A percentile compares a stretch with the other conserved stretches of the same genome.
Evolutionary conservation across 805 yeast species (phyloP).

Genomic region (Cyberlindnera euphorbiae): DNA sequence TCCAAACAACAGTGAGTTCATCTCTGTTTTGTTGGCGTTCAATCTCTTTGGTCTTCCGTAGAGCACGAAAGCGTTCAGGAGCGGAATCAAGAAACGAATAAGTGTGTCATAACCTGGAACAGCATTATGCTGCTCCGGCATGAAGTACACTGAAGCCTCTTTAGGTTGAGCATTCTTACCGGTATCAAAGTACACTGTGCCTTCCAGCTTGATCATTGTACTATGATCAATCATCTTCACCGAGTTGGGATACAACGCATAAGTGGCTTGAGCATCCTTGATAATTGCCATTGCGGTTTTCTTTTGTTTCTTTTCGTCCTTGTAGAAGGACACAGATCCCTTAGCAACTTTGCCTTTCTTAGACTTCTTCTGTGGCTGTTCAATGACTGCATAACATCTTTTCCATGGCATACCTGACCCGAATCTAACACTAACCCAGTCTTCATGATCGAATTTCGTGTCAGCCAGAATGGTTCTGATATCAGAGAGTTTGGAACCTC

Average conservation of each 20-base stretch:
- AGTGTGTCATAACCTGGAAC: slow-evolving; percentile 83
- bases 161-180: slow-evolving; percentile 41
- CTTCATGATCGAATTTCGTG: slow-evolving; percentile 81
- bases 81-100: slow-evolving; percentile 71
- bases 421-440: slow-evolving; percentile 91
- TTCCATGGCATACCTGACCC: slow-evolving; percentile 99
- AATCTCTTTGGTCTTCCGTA: slow-evolving; percentile 80
- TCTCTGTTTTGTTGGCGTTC: slow-evolving; percentile 66
- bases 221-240: slow-evolving; percentile 76
- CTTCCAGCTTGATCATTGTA: slow-evolving; percentile 87
- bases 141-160: slow-evolving; percentile 63
- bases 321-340: slow-evolving; percentile 53
- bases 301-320: slow-evolving; percentile 68
- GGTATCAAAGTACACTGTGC: slow-evolving; percentile 61
- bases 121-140: slow-evolving; percentile 82
- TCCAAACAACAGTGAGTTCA: slow-evolving; percentile 67
- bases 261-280: slow-evolving; percentile 60
- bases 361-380: slow-evolving; percentile 53
- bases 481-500: slow-evolving; percentile 84
- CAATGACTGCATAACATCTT: slow-evolving; percentile 85
- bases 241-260: slow-evolving; percentile 91
- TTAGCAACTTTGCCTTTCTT: slow-evolving; percentile 38
- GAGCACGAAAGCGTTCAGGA: slow-evolving; percentile 68
- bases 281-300: slow-evolving; percentile 80
- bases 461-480: slow-evolving; percentile 81